Conservation (phyloP, 1,284 basidiomycete species). For the Bjerkandera adusta region DNA sequence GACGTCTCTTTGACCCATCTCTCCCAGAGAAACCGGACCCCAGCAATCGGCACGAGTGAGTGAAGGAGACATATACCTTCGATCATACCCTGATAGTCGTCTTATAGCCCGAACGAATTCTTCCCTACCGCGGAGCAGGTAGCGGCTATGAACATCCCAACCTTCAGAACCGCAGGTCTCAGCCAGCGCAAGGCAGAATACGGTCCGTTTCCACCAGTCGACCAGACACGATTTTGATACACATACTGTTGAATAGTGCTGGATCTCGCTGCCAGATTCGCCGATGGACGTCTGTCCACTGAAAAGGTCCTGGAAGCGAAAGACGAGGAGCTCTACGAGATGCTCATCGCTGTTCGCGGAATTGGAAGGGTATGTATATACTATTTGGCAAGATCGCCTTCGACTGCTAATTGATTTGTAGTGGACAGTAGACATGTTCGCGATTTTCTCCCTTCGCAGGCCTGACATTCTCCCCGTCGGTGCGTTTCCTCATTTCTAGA, state of each 20-base stretch:
- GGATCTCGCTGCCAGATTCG: conserved; percentile 76
- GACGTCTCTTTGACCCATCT: conserved; percentile 68
- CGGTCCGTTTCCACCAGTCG: conserved; percentile 41
- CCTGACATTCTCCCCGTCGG: conserved; percentile 82
- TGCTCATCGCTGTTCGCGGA: conserved; percentile 78
- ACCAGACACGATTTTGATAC: background rate
- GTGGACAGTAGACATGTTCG: conserved; percentile 78
- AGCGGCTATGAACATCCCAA: conserved; percentile 50
- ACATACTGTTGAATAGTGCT: conserved; percentile 46
- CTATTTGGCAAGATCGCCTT: background rate
- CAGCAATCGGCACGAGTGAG: conserved; percentile 40
- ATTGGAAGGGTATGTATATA: conserved; percentile 64
- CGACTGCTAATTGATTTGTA: conserved; percentile 29
- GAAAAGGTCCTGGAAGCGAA: conserved; percentile 65
- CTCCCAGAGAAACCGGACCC: conserved; percentile 71
- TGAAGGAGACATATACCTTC: too few relatives aligned
- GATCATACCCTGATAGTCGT: conserved; percentile 4
- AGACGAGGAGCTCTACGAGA: conserved; percentile 73
- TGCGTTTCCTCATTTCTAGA: conserved; percentile 27
- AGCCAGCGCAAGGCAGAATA: conserved; percentile 86
- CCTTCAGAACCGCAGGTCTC: conserved; percentile 70
- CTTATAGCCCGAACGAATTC: conserved; percentile 30
- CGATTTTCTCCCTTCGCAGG: conserved; percentile 82
- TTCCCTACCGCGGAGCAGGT: conserved; percentile 78
- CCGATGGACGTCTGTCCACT: conserved; percentile 74